A percentile compares a stretch with the other conserved stretches of the same genome.
phyloP scores from a whole-genome alignment of 306 rosid species.

The Benincasa hispida region DNA sequence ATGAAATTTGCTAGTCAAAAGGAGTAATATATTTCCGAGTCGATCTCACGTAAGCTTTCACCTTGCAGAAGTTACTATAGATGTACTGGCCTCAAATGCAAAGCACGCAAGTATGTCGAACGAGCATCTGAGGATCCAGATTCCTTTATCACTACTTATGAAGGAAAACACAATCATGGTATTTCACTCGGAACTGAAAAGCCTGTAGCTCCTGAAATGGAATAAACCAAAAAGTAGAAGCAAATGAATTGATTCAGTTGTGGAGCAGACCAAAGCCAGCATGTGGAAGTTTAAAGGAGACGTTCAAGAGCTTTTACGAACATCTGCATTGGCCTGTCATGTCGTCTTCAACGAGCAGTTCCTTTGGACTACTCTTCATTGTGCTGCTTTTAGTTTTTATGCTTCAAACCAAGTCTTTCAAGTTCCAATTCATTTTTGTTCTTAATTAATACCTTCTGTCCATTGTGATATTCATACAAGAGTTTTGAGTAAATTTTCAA shows the following conservation, averaged over 20 bases:
- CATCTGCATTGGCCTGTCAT: background rate
- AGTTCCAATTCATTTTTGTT: background rate
- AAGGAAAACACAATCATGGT: slow-evolving; percentile 91
- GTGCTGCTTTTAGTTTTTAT: background rate
- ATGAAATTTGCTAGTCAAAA: background rate
- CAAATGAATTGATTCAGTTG: slow-evolving; percentile 2
- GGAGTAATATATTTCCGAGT: too few relatives aligned
- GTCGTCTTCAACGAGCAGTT: background rate
- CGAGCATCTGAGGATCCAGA: slow-evolving; percentile 80
- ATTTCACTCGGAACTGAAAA: slow-evolving; percentile 48
- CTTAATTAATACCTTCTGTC: background rate
- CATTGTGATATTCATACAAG: background rate
- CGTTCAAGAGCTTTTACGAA: background rate
- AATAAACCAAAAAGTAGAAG: slow-evolving; percentile 28
- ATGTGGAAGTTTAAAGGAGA: background rate
- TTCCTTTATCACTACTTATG: slow-evolving; percentile 82
- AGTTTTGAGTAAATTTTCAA: background rate
- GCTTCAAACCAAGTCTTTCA: background rate
- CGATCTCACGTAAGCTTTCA: background rate
- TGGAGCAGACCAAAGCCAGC: background rate
- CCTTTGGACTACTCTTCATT: background rate
- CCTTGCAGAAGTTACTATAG: slow-evolving; percentile 80
- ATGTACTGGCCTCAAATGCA: slow-evolving; percentile 73
- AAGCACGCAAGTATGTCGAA: slow-evolving; percentile 80
- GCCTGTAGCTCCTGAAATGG: slow-evolving; percentile 35